These are phyloP conservation scores for Meyerozyma athensensis DNA, from an alignment of 1,139 yeast species.

Conservation along the genomic window DNA sequence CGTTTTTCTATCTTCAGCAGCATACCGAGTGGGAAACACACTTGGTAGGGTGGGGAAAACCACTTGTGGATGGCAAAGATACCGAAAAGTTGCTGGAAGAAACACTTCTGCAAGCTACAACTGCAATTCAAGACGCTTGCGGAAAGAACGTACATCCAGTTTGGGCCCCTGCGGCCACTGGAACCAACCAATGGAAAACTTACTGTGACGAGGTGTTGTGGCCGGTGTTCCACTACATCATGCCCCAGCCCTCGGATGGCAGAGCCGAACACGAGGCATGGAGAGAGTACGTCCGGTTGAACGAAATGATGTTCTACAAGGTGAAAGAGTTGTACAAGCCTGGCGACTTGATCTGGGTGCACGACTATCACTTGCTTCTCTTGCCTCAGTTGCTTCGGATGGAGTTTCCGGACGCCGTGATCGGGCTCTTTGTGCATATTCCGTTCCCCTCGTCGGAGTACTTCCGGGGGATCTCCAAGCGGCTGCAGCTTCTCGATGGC, in stretches of 20 bases:
- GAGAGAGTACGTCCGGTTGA: conserved; percentile 86
- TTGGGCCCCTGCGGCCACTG: conserved; percentile 69
- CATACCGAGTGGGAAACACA: conserved; percentile 83
- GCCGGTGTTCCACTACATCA: conserved; percentile 93
- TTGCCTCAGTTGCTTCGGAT: conserved; percentile 83
- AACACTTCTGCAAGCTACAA: conserved; percentile 47
- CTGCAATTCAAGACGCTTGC: conserved; percentile 44
- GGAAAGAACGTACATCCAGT: conserved; percentile 71
- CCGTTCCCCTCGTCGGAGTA: conserved; percentile 97
- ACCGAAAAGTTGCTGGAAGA: conserved; percentile 41
- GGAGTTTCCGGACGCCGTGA: conserved; percentile 74
- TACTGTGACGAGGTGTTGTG: conserved; percentile 90
- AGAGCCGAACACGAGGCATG: conserved; percentile 74
- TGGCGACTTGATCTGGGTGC: conserved; percentile 94
- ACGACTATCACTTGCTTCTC: conserved; percentile 82
- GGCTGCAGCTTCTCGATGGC: conserved; percentile 81
- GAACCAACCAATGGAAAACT: conserved; percentile 51
- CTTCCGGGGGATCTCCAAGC: conserved; percentile 79
- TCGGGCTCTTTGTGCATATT: conserved; percentile 80
- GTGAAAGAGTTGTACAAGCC: conserved; percentile 70
- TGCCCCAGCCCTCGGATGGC: conserved; percentile 62
- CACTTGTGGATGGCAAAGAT: conserved; percentile 7
- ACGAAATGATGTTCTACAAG: conserved; percentile 83
- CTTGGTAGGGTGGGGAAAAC: conserved; percentile 94
- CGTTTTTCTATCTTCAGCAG: conserved; percentile 59